Base-by-base conservation (phyloP, 139 green algal genomes). In the Astrephomene gubernaculifera region DNA sequence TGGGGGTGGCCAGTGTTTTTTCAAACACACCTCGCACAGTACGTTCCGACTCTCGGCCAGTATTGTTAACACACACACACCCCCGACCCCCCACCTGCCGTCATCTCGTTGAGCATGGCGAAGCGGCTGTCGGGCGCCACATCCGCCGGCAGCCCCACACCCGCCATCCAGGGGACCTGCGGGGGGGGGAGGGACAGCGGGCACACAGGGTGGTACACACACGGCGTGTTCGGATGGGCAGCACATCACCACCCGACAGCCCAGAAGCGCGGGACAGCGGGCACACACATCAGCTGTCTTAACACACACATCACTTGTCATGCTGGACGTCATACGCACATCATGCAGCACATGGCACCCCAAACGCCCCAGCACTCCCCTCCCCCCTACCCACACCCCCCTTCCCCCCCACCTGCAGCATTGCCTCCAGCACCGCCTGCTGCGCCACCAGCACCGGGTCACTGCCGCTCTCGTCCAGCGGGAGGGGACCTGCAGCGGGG, bases 91-190 rank as follows among this genome's bases (percentile, higher is more conserved):
- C 0, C 45, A 87, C 70, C 88, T 70, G 87, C 91, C 2, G 85
- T 96, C 91, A 97, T 96, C 68, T 97, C 92, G 81, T 94, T 90
- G 72, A 97, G 89, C 2, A 90, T 93, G 35, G 89, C 86, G 88
- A 96, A 97, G 33, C 89, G 74, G 65, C 81, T 90, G 68, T 93
- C 92, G 14, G 64, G 79, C 5, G 45, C 44, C 9, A 70, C 17
- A 25, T 31, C 10, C 5, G 63, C 5, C 21, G 78, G 61, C 61
- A 84, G 64, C 0, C 78, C 78, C n/a, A 38, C 64, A 22, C 78
- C 78, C 25, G 8, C 24, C 41, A 67, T 43, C 78, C 78, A 84
- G n/a, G 78, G 78, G n/a, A 84, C 78, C 76, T 76, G 49, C 2
- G 14, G 49, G 49, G 14, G 49, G 14, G 17, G 49, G 17, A 57